phyloP scores from a whole-genome alignment of 164 flowering plant species.

The Liquidambar formosana region DNA sequence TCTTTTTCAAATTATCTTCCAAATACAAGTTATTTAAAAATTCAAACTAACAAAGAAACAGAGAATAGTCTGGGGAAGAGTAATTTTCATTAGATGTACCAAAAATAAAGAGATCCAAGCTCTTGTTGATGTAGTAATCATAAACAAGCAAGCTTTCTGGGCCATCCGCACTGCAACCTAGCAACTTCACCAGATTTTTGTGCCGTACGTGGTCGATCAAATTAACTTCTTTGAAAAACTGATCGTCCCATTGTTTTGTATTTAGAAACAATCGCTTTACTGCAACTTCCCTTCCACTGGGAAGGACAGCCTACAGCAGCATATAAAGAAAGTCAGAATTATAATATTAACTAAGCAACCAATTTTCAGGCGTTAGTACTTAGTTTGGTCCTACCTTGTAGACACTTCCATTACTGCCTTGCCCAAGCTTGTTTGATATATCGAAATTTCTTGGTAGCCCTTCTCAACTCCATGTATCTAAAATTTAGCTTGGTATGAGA shows the following conservation, averaged over 20 bases:
- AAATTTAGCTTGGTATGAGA: no score
- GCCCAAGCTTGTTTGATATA: no score
- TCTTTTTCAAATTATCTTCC: no score
- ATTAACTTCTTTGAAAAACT: conserved; percentile 15
- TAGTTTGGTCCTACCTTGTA: no score
- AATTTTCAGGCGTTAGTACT: no score
- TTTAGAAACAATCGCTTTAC: conserved; percentile 15
- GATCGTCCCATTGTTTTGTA: conserved; percentile 13
- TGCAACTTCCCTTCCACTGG: conserved; percentile 18
- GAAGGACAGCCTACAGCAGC: background rate
- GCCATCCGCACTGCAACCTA: conserved; percentile 15
- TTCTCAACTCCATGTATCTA: no score
- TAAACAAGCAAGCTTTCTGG: conserved; percentile 21
- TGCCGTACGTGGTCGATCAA: conserved; percentile 10
- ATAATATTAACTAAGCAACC: no score
- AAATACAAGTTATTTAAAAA: no score
- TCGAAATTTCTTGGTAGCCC: no score
- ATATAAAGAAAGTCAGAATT: background rate
- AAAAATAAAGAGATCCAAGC: conserved; percentile 17
- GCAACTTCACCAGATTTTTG: conserved; percentile 19
- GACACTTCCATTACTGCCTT: no score
- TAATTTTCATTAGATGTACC: conserved; percentile 2
- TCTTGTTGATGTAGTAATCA: conserved; percentile 13
- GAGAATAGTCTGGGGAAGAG: background rate
- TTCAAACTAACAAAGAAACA: background rate